phyloP scores from a whole-genome alignment of 2,329 filamentous ascomycete genomes.

The Hymenoscyphus scutula region DNA sequence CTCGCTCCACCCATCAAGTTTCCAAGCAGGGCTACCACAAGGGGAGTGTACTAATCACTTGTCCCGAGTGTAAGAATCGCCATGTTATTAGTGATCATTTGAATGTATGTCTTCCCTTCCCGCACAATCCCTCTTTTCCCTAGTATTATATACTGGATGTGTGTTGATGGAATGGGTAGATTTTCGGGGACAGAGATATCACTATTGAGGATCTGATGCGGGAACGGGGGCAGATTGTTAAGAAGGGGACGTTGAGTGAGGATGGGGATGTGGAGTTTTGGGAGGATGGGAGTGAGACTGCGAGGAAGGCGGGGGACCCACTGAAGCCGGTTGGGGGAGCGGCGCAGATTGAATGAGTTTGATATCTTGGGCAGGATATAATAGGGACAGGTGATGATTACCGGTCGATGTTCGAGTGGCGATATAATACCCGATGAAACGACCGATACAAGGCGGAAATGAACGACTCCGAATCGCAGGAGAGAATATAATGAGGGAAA shows the following conservation, averaged over 20 bases:
- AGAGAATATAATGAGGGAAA: too few relatives aligned
- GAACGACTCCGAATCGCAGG: too few relatives aligned
- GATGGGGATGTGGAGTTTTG: constrained; percentile 93
- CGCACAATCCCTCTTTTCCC: not conserved
- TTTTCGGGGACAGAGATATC: constrained; percentile 68
- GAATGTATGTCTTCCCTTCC: constrained; percentile 53
- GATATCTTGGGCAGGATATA: not conserved
- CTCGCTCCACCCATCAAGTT: constrained; percentile 78
- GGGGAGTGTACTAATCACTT: constrained; percentile 85
- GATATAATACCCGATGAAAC: not conserved
- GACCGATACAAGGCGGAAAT: not conserved
- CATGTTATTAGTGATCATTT: constrained; percentile 93
- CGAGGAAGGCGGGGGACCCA: not conserved
- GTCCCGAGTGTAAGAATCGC: constrained; percentile 79
- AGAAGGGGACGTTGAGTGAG: constrained; percentile 66
- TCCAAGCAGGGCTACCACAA: constrained; percentile 95
- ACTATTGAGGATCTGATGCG: constrained; percentile 76
- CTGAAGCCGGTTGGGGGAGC: not conserved
- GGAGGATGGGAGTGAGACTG: constrained; percentile 55
- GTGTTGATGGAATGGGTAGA: constrained; percentile 40
- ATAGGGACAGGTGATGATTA: not conserved
- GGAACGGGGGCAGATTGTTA: constrained; percentile 72
- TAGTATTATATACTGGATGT: too few relatives aligned
- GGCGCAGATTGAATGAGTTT: not conserved
- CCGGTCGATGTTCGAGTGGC: not conserved